A percentile compares a stretch with the other conserved stretches of the same genome.
phyloP scores from a whole-genome alignment of 768 basidiomycete genomes.

The Tulasnella sp. region DNA sequence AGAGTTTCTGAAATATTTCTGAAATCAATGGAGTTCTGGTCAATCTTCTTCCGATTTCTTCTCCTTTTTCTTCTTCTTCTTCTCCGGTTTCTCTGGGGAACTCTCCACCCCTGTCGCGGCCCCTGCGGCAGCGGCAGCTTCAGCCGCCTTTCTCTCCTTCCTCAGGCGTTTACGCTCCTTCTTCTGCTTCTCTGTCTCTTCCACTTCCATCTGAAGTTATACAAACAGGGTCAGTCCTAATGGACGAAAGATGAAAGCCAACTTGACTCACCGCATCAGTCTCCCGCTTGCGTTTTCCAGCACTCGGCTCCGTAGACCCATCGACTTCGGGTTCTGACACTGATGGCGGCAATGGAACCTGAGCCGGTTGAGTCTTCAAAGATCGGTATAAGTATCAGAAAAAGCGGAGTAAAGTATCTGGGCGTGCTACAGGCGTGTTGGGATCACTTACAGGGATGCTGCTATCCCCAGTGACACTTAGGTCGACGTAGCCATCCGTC shows the following conservation, averaged over 20 bases:
- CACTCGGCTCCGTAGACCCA: slow-evolving; percentile 42
- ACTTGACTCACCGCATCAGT: slow-evolving; percentile 26
- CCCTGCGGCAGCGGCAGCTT: slow-evolving; percentile 21
- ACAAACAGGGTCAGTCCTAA: background rate
- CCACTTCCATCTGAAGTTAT: slow-evolving; percentile 31
- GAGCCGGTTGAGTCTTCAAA: slow-evolving; percentile 21
- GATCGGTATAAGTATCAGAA: too few relatives aligned
- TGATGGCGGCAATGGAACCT: slow-evolving; percentile 23
- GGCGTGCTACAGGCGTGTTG: slow-evolving; percentile 31
- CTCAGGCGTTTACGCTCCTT: slow-evolving; percentile 45
- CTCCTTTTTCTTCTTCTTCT: slow-evolving; percentile 17
- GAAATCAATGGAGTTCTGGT: too few relatives aligned
- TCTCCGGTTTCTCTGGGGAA: slow-evolving; percentile 19
- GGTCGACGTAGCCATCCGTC: slow-evolving; percentile 91
- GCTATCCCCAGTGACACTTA: slow-evolving; percentile 49
- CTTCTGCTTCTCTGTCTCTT: slow-evolving; percentile 36
- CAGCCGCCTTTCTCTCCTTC: slow-evolving; percentile 37
- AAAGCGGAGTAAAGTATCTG: too few relatives aligned
- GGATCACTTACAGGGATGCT: slow-evolving; percentile 28
- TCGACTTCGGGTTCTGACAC: slow-evolving; percentile 25
- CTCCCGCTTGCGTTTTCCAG: slow-evolving; percentile 77
- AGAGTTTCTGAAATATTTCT: too few relatives aligned
- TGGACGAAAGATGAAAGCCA: background rate
- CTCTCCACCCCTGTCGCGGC: background rate
- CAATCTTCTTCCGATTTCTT: slow-evolving; percentile 16